Evolutionary conservation across 192 early-diverging fungal species (phyloP).

Genomic region (Piromyces finnis): DNA sequence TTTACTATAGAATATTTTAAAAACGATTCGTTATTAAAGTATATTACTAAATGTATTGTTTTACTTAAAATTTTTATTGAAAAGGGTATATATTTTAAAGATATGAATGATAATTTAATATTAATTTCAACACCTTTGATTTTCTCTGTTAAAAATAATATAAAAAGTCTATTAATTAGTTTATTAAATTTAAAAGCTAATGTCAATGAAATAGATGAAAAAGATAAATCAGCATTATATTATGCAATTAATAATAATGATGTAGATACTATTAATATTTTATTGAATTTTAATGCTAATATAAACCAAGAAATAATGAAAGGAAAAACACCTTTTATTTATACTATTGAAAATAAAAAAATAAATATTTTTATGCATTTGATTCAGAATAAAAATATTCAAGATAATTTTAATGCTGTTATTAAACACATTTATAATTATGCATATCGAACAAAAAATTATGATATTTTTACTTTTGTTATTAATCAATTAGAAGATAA

Average conservation of each 20-base stretch:
- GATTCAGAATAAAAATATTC: background rate
- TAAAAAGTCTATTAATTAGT: background rate
- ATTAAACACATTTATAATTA: background rate
- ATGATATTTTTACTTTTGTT: background rate
- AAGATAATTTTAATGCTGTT: background rate
- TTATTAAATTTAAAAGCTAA: background rate
- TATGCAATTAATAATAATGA: background rate
- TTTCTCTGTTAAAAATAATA: background rate
- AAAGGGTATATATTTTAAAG: background rate
- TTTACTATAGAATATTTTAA: background rate
- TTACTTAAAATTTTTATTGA: background rate
- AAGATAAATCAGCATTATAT: background rate
- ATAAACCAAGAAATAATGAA: background rate
- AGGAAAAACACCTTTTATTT: background rate
- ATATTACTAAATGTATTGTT: background rate
- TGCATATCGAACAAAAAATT: background rate
- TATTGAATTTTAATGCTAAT: background rate
- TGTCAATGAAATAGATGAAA: background rate
- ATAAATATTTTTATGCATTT: background rate
- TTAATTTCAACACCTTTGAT: background rate
- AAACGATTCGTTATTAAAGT: background rate
- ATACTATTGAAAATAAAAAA: background rate
- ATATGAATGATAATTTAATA: background rate
- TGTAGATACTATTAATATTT: background rate
- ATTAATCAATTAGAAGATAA: background rate